Base-by-base conservation (phyloP, 2,329 filamentous ascomycete species). In the Colletotrichum tropicicola region DNA sequence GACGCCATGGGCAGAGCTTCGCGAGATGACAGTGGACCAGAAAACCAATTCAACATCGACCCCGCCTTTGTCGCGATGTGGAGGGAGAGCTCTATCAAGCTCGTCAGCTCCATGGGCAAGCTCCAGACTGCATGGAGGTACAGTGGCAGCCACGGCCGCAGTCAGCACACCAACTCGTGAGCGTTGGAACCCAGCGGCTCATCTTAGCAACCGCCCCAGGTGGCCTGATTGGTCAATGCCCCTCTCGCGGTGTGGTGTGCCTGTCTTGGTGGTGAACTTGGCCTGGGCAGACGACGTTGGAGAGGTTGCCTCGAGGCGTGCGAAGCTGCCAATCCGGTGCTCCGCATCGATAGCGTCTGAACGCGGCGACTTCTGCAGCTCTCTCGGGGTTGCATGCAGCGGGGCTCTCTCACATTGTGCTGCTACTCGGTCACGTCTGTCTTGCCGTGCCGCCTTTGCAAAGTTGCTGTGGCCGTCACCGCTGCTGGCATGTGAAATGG, bases 161-260 rank as follows among this genome's bases (percentile, higher is more conserved):
- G 61, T 51, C 49, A 65, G 56, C 61, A 65, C 61, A 55, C 61
- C 57, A 55, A 49, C 41, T 60, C 35, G 43, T 27, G 35, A 17
- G 28, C 25, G 30, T 25, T 17, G 19, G 47, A 41, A 25, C 32
- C 41, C 43, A 37, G 60, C 56, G 47, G 60, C 60, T 59, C 55
- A 39, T 63, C 23, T 55, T 51, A 55, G 61, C 61, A 55, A 17
- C 25, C 32, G 56, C 49, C 56, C 49, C 48, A 25, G 8, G 19
- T 2, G 3, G 43, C n/a, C 7, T 61, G 61, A 65, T 55, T 65
- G 28, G 57, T 5, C 21, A 27, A 9, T 51, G 39, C 49, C 61
- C 61, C 57, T 41, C 43, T 65, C 57, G 60, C 27, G 41, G 21
- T 37, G 13, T 51, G 28, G 48, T 51, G 48, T 48, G 44, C 44